Evolutionary conservation across 148 eudicot genomes (phyloP).

Genomic region (Chenopodium formosanum): DNA sequence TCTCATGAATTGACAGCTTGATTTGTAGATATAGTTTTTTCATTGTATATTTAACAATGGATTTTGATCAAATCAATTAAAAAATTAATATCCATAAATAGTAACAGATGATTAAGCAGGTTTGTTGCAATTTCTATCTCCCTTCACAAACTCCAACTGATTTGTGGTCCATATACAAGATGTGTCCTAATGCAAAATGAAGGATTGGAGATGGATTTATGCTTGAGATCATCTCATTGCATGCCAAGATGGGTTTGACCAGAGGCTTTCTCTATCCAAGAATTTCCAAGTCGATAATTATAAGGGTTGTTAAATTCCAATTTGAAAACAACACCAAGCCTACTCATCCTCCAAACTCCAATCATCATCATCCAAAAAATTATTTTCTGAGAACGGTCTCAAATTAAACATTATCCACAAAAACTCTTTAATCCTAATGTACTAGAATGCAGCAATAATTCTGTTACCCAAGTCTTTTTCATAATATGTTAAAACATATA

Average conservation of each 20-base stretch:
- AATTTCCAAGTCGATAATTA: neutral
- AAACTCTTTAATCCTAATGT: neutral
- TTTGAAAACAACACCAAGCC: neutral
- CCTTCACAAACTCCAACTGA: neutral
- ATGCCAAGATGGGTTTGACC: neutral
- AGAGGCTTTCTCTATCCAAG: neutral
- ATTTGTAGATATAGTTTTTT: neutral
- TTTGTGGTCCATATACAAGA: neutral
- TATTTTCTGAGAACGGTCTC: neutral
- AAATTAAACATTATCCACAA: neutral
- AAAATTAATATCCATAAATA: no score
- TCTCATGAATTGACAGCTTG: neutral
- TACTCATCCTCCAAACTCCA: neutral
- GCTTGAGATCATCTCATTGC: neutral
- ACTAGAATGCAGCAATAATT: neutral
- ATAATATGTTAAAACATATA: neutral
- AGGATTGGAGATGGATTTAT: neutral
- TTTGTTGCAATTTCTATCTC: neutral
- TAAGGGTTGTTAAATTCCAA: neutral
- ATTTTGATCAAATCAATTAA: neutral
- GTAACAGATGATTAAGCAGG: neutral
- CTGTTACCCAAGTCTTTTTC: neutral
- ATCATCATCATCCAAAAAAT: neutral
- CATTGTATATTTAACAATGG: neutral
- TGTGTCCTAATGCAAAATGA: neutral